phyloP scores from a whole-genome alignment of 2,329 filamentous ascomycete species.

The Aureobasidium sp. region DNA sequence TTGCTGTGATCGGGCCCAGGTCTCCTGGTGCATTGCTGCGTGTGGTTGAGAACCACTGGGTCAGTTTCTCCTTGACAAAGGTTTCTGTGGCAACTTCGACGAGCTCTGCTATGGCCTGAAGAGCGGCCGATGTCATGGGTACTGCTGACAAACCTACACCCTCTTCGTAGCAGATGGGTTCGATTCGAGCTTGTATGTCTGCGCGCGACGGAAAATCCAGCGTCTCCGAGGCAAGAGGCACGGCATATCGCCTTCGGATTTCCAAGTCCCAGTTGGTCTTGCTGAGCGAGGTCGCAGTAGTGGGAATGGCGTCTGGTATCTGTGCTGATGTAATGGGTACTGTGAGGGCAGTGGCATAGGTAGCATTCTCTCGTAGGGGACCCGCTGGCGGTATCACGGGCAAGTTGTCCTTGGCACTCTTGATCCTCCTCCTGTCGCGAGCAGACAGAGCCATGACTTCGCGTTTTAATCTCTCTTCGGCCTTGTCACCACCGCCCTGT shows the following conservation, averaged over 20 bases:
- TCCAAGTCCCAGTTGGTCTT: slow-evolving; percentile 55
- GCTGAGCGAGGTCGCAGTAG: slow-evolving; percentile 17
- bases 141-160: slow-evolving; percentile 34
- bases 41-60: slow-evolving; percentile 48
- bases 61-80: slow-evolving; percentile 55
- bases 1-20: slow-evolving; percentile 62
- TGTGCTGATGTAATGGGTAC: slow-evolving; percentile 9
- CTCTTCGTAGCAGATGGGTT: slow-evolving; percentile 60
- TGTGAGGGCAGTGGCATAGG: slow-evolving; percentile 14
- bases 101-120: slow-evolving; percentile 49
- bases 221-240: slow-evolving; percentile 54
- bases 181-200: slow-evolving; percentile 53
- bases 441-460: slow-evolving; percentile 58
- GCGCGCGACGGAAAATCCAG: slow-evolving; percentile 55
- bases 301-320: slow-evolving; percentile 12
- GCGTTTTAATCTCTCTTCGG: slow-evolving; percentile 55
- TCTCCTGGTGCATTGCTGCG: slow-evolving; percentile 45
- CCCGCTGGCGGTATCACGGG: neutral
- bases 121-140: slow-evolving; percentile 22
- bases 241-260: slow-evolving; percentile 57
- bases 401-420: slow-evolving; percentile 24
- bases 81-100: slow-evolving; percentile 56
- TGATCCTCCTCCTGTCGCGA: slow-evolving; percentile 50
- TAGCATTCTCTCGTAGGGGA: slow-evolving; percentile 4
- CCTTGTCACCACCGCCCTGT: slow-evolving; percentile 48